Evolutionary conservation across 495 filamentous ascomycete genomes (phyloP).

Genomic region (Trichoderma reesei): DNA sequence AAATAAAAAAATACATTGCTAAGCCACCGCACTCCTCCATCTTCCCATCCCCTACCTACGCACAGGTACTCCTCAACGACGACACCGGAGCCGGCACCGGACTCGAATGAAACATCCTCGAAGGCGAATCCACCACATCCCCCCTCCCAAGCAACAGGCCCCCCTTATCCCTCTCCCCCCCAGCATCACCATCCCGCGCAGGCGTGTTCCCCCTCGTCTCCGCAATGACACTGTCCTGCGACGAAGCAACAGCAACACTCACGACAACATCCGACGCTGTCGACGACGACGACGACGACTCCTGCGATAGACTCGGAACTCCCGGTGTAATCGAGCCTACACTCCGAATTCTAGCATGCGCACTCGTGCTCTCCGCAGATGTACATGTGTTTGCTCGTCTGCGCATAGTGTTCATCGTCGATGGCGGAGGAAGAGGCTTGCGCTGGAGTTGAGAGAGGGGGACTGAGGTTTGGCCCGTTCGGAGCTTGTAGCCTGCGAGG

Average conservation of each 20-base stretch:
- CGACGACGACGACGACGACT: background rate
- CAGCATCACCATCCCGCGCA: background rate
- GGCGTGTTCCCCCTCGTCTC: background rate
- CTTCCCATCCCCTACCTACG: background rate
- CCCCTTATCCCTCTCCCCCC: background rate
- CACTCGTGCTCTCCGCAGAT: background rate
- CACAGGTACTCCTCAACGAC: background rate
- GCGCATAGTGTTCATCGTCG: background rate
- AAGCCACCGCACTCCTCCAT: background rate
- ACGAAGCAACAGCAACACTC: background rate
- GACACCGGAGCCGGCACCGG: background rate
- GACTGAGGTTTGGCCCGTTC: constrained; percentile 40
- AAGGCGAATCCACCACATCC: background rate
- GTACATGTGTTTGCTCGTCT: background rate
- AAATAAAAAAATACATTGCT: background rate
- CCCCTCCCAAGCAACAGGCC: background rate
- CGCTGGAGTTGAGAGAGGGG: constrained; percentile 34
- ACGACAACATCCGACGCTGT: background rate
- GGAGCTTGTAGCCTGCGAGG: constrained; percentile 44
- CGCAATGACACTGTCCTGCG: background rate
- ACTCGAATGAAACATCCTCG: background rate
- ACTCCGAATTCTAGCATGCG: background rate
- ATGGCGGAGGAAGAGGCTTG: constrained; percentile 16
- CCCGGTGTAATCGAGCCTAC: background rate
- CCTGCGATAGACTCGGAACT: background rate